phyloP scores from a whole-genome alignment of 2,329 filamentous ascomycete genomes.

The Aspergillus thermomutatus region DNA sequence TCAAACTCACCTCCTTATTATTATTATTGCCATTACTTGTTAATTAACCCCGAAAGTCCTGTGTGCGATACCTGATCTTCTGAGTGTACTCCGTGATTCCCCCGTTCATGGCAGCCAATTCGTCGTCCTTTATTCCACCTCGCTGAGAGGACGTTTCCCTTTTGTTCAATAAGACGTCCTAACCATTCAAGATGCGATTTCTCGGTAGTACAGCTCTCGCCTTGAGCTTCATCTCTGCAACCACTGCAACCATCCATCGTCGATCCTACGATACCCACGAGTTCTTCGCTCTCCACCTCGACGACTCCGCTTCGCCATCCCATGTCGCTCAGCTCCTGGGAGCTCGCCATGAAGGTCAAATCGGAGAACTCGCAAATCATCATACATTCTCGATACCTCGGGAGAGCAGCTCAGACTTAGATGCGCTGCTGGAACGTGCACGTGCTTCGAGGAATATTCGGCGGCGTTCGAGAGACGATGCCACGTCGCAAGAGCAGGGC shows the following conservation, averaged over 20 bases:
- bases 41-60: background rate
- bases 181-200: constrained; percentile 21
- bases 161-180: background rate
- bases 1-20: background rate
- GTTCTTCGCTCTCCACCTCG: constrained; percentile 89
- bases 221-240: constrained; percentile 38
- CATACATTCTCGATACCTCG: constrained; percentile 76
- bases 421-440: constrained; percentile 51
- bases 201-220: constrained; percentile 19
- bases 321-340: constrained; percentile 68
- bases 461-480: constrained; percentile 30
- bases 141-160: constrained; percentile 6
- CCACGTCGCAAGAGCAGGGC: constrained; percentile 10
- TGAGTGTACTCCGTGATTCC: background rate
- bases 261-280: constrained; percentile 78
- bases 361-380: constrained; percentile 75
- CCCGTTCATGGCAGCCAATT: constrained; percentile 15
- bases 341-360: constrained; percentile 73
- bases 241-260: constrained; percentile 50
- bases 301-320: constrained; percentile 62
- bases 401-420: constrained; percentile 53
- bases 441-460: constrained; percentile 62
- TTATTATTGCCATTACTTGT: background rate
- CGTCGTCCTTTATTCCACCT: constrained; percentile 15
- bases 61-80: background rate